A percentile compares a stretch with the other conserved stretches of the same genome.
Conservation (phyloP, 495 filamentous ascomycete species). For the Daldinia grandis region DNA sequence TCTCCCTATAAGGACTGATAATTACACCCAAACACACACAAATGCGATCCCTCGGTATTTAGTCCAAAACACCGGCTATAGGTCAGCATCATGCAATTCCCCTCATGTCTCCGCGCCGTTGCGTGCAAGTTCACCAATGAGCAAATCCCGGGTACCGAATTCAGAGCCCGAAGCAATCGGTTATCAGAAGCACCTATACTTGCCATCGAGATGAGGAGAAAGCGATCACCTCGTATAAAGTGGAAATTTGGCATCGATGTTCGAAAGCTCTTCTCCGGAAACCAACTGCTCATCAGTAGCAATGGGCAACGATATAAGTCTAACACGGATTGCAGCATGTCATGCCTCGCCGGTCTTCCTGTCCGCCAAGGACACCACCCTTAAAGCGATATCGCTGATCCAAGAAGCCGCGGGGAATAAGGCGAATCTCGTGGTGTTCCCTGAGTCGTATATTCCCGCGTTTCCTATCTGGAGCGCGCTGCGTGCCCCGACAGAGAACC, state of each 20-base stretch:
- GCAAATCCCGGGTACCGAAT: slow-evolving; percentile 38
- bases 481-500: slow-evolving; percentile 46
- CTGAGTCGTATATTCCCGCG: slow-evolving; percentile 55
- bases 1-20: not conserved
- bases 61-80: slow-evolving; percentile 1
- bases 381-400: slow-evolving; percentile 52
- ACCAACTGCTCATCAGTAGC: not conserved
- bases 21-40: not conserved
- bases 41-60: not conserved
- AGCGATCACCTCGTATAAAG: not conserved
- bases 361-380: slow-evolving; percentile 45
- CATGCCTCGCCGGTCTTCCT: slow-evolving; percentile 52
- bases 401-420: slow-evolving; percentile 48
- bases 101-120: slow-evolving; percentile 20
- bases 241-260: not conserved
- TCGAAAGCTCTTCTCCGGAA: not conserved
- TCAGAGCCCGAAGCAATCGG: slow-evolving; percentile 24
- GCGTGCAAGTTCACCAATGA: not conserved
- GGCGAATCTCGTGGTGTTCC: slow-evolving; percentile 56
- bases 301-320: slow-evolving; percentile 12
- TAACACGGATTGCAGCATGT: slow-evolving; percentile 44
- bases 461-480: slow-evolving; percentile 50
- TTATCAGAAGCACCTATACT: slow-evolving; percentile 4
- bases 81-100: slow-evolving; percentile 30
- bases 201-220: not conserved